A percentile compares a stretch with the other conserved stretches of the same genome.
These are phyloP conservation scores for Bacidia rubella DNA, from an alignment of 495 filamentous ascomycete species.

Conservation along the genomic window DNA sequence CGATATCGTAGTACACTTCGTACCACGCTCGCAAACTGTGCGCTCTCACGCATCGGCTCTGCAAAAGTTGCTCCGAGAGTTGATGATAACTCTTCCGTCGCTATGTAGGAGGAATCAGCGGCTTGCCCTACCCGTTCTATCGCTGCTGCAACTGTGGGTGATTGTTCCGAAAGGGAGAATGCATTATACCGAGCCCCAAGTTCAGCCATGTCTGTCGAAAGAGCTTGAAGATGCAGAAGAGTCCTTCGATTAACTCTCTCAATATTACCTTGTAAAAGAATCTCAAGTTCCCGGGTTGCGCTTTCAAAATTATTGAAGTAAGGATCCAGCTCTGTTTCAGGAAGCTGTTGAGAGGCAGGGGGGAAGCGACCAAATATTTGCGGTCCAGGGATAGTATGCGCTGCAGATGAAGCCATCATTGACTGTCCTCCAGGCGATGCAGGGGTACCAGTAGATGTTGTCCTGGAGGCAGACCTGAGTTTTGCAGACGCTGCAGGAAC, in stretches of 20 bases:
- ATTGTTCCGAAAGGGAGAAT: slow-evolving; percentile 89
- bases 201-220: slow-evolving; percentile 82
- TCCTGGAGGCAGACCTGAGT: slow-evolving; percentile 47
- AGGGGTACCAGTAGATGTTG: slow-evolving; percentile 37
- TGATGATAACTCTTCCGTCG: slow-evolving; percentile 77
- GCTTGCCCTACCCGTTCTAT: slow-evolving; percentile 93
- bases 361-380: slow-evolving; percentile 72
- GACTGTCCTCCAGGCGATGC: slow-evolving; percentile 33
- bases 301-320: slow-evolving; percentile 89
- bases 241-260: slow-evolving; percentile 92
- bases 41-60: slow-evolving; percentile 92
- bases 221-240: slow-evolving; percentile 62
- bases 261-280: slow-evolving; percentile 76
- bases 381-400: slow-evolving; percentile 45
- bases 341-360: slow-evolving; percentile 56
- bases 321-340: slow-evolving; percentile 82
- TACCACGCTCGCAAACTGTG: slow-evolving; percentile 92
- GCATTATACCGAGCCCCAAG: slow-evolving; percentile 89
- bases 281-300: slow-evolving; percentile 75
- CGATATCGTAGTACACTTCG: slow-evolving; percentile 75
- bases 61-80: slow-evolving; percentile 80
- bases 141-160: slow-evolving; percentile 73
- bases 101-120: slow-evolving; percentile 89
- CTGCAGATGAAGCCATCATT: slow-evolving; percentile 35
- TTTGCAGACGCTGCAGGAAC: slow-evolving; percentile 75